These are phyloP conservation scores for Parsonsia alboflavescens DNA, from an alignment of 257 asterid genomes.

Conservation along the genomic window DNA sequence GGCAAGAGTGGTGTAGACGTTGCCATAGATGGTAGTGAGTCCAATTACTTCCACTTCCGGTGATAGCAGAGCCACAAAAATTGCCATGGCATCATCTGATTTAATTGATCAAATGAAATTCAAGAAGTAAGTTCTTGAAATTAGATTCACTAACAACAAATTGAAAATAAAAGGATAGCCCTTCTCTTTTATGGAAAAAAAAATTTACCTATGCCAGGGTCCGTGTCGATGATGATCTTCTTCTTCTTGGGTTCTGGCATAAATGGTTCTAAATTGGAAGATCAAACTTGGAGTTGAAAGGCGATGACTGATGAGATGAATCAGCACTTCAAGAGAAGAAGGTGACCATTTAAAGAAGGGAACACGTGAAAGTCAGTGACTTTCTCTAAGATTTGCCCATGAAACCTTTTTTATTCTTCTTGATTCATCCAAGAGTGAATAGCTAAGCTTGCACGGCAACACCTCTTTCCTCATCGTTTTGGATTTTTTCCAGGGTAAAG, in stretches of 20 bases:
- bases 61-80: conserved; percentile 85
- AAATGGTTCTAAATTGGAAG: not conserved
- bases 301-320: too few species aligned
- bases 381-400: too few species aligned
- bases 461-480: too few species aligned
- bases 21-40: conserved; percentile 87
- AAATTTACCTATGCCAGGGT: conserved; percentile 79
- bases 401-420: too few species aligned
- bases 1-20: conserved; percentile 93
- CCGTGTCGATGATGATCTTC: conserved; percentile 96
- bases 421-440: too few species aligned
- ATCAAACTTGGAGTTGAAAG: not conserved
- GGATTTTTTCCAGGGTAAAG: too few species aligned
- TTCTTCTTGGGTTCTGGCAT: conserved; percentile 49
- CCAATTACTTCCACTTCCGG: conserved; percentile 96
- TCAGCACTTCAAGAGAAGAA: too few species aligned
- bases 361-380: too few species aligned
- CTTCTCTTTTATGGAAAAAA: not conserved
- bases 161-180: not conserved
- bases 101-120: not conserved
- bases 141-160: not conserved
- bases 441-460: too few species aligned
- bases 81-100: conserved; percentile 99
- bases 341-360: too few species aligned
- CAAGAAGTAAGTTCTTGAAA: not conserved